Base-by-base conservation (phyloP, 805 yeast species). In the Saccharomycopsis sp. region DNA sequence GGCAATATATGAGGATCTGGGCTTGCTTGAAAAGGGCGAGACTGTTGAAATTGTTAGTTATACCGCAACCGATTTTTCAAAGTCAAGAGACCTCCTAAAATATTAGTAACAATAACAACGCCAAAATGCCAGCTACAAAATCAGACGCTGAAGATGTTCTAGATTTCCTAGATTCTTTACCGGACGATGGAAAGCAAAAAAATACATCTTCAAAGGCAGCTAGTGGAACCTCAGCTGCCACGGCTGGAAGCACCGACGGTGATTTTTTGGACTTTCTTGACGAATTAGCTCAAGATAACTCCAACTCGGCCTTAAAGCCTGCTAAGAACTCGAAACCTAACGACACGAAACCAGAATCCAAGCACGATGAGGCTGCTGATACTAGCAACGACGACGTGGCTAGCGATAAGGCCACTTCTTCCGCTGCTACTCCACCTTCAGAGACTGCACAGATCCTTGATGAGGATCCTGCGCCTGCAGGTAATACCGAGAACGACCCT, bases 121-220 rank as follows among this genome's bases (percentile, higher is more conserved):
- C n/a, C n/a, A 44, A 44, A 44, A 44, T 44, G 48, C 16, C 48
- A 12, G 21, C 48, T 16, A 12, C 48, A 5, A 44, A 44, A 44
- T 44, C 48, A n/a, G 85, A 84, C 59, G 83, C 84, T 23, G 88
- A 85, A 62, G 92, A 87, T 64, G 92, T 88, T 3, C 76, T 88
- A 56, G 92, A 87, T 62, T 89, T 89, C 67, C 76, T 88, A 64
- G 90, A 87, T 66, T 85, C 91, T 0, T 78, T 90, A 52, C 94
- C 95, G 2, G 90, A 85, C 53, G 75, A 78, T 23, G 72, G 76
- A 29, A 59, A 61, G 50, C 61, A 62, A 14, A 59, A 78, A 67
- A 1, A 78, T 79, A 63, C 55, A 70, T 3, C 12, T 29, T 29
- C 37, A 7, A 12, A 12, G 37, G 12, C 37, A 29, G 37, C 37